Base-by-base conservation (phyloP, 768 basidiomycete species). In the Xanthoconium purpureum region DNA sequence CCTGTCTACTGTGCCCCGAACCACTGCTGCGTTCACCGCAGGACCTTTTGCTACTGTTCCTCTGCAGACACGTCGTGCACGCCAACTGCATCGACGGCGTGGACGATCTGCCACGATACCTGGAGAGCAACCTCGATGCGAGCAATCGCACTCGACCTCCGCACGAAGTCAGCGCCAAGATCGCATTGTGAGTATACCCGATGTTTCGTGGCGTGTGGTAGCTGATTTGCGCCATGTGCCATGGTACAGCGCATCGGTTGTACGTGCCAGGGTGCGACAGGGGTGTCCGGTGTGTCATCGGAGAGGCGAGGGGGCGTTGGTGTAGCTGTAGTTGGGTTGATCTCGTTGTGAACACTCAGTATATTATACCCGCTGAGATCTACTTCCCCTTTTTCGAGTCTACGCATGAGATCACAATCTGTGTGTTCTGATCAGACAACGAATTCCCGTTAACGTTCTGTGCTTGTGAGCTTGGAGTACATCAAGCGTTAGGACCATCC, bases 11-110 rank as follows among this genome's bases (percentile, higher is more conserved):
- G 24, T 97, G 94, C 65, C 64, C 71, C 4, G 75, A 78, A 9
- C 75, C 84, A 0, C 69, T 92, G 38, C 81, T 81, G 51, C 80
- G 84, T 50, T 75, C 74, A 11, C 78, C 85, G 2, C 80, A 86
- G 43, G 76, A 81, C 5, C 74, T 91, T n/a, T 66, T 83, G 4
- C 68, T 97, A 5, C 71, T 94, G 30, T 97, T 91, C 71, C 76
- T 97, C 11, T 97, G 94, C 70, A 86, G 91, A 35, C 94, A 97
- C 66, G 81, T 89, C 45, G 88, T 94, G 0, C 94, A 97, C 65
- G 87, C 88, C 0, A 74, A 77, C 9, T 96, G 94, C 62, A 82
- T 88, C 1, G 82, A 77, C n/a, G 84, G 85, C 11, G 79, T 78
- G 6, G 84, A 85, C 37, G 74, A 82, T 3, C 74, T 94, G 9